These are phyloP conservation scores for Pterocarpus santalinus DNA, from an alignment of 306 rosid species.

Conservation along the genomic window DNA sequence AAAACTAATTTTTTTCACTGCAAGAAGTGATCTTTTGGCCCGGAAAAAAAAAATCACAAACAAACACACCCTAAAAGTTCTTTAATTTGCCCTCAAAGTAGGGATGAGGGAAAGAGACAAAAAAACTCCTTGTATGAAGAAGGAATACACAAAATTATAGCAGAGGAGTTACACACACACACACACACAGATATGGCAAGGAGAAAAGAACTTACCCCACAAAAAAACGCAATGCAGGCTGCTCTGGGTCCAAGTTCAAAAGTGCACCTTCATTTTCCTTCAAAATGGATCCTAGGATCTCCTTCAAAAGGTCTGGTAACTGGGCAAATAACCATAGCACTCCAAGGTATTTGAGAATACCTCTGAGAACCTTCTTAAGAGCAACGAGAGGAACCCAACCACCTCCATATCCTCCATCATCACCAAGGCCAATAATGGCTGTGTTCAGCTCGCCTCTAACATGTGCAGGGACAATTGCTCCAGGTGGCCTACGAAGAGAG, in stretches of 20 bases:
- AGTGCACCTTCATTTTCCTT: conserved; percentile 98
- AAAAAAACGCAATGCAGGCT: conserved; percentile 97
- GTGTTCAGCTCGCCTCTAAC: conserved; percentile 98
- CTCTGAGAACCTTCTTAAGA: conserved; percentile 96
- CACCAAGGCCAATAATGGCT: conserved; percentile 99
- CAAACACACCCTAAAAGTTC: no score
- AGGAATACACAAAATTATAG: neutral
- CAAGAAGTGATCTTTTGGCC: no score
- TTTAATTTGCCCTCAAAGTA: neutral
- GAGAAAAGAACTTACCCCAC: conserved; percentile 75
- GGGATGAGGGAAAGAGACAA: neutral
- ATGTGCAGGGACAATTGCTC: conserved; percentile 93
- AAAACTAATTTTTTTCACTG: no score
- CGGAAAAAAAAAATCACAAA: no score
- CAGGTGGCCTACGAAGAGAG: conserved; percentile 86
- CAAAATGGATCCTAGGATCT: conserved; percentile 94
- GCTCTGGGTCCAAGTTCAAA: conserved; percentile 96
- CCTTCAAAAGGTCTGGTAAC: conserved; percentile 92
- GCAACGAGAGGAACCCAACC: conserved; percentile 99
- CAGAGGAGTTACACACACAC: no score
- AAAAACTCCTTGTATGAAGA: conserved; percentile 20
- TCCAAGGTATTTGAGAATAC: conserved; percentile 98
- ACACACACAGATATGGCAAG: neutral
- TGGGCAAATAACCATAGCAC: conserved; percentile 98
- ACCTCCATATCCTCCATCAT: conserved; percentile 99